phyloP scores from a whole-genome alignment of 805 yeast species.

The Barnettozyma botsteinii region DNA sequence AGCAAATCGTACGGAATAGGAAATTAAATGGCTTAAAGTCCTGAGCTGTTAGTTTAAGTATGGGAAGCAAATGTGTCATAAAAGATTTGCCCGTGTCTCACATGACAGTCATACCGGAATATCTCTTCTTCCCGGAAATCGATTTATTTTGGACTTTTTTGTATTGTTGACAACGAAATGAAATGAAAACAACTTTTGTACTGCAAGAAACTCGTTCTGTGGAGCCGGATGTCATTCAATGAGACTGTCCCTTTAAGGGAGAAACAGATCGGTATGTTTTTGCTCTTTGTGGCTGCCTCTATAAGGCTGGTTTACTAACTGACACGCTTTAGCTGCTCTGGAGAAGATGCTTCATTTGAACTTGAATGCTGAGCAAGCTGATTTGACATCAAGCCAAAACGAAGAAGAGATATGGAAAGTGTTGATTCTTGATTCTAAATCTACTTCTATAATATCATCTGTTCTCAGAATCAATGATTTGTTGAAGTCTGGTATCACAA shows the following conservation, averaged over 20 bases:
- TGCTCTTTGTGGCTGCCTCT: neutral
- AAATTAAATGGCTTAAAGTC: too few relatives aligned
- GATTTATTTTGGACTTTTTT: neutral
- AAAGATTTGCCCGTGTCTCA: too few relatives aligned
- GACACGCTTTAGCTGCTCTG: conserved; percentile 35
- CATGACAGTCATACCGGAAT: too few relatives aligned
- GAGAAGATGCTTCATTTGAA: conserved; percentile 86
- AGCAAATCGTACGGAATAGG: too few relatives aligned
- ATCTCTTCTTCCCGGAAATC: too few relatives aligned
- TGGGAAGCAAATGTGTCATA: too few relatives aligned
- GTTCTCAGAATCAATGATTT: conserved; percentile 91
- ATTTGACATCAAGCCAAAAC: conserved; percentile 47
- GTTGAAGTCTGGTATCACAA: conserved; percentile 84
- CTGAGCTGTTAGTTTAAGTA: too few relatives aligned
- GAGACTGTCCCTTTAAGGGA: conserved; percentile 30
- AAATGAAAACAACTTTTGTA: neutral
- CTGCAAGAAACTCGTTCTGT: neutral
- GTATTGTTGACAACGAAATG: neutral
- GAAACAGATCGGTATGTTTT: conserved; percentile 33
- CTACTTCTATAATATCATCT: conserved; percentile 83
- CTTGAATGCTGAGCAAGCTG: conserved; percentile 46
- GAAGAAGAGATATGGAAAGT: conserved; percentile 87
- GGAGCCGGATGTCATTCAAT: conserved; percentile 12
- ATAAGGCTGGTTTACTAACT: neutral
- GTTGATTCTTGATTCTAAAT: conserved; percentile 69